A percentile compares a stretch with the other conserved stretches of the same genome.
phyloP scores from a whole-genome alignment of 2,329 filamentous ascomycete species.

The Capronia coronata region DNA sequence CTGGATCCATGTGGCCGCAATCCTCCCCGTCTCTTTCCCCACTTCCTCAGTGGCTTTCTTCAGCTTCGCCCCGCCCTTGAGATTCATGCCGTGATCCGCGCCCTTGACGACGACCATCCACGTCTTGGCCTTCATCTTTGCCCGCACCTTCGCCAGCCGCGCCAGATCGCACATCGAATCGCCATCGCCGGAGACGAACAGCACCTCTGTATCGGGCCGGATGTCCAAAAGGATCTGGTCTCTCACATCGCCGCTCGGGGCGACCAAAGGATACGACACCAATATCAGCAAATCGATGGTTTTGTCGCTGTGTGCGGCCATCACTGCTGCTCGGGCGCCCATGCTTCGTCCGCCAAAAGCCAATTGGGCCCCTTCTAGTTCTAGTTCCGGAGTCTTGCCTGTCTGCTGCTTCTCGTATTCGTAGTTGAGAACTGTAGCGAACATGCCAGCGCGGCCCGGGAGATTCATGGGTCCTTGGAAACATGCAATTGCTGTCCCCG shows the following conservation, averaged over 20 bases:
- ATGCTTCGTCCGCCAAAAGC: slow-evolving; percentile 25
- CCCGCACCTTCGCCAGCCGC: slow-evolving; percentile 14
- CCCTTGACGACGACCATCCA: slow-evolving; percentile 22
- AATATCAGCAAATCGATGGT: slow-evolving; percentile 19
- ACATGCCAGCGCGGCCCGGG: slow-evolving; percentile 14
- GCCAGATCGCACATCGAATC: slow-evolving; percentile 25
- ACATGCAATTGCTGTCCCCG: slow-evolving; percentile 10
- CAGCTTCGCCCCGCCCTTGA: slow-evolving; percentile 20
- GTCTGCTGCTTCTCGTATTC: slow-evolving; percentile 1
- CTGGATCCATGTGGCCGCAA: slow-evolving; percentile 13
- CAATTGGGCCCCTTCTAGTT: not conserved
- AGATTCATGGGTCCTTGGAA: slow-evolving; percentile 28
- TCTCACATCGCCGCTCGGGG: slow-evolving; percentile 19
- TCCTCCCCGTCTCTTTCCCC: slow-evolving; percentile 8
- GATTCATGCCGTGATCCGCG: slow-evolving; percentile 27
- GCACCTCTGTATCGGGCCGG: slow-evolving; percentile 12
- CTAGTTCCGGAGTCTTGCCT: not conserved
- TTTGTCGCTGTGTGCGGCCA: slow-evolving; percentile 14
- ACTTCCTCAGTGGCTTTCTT: slow-evolving; percentile 13
- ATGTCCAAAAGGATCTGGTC: slow-evolving; percentile 25
- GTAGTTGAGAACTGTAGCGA: slow-evolving; percentile 15
- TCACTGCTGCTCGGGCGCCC: slow-evolving; percentile 21
- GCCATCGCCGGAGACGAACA: slow-evolving; percentile 25
- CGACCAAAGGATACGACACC: slow-evolving; percentile 23
- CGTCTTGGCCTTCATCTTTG: slow-evolving; percentile 24